Percentiles rank a stretch among this genome's conserved stretches.
phyloP scores from a whole-genome alignment of 2,329 filamentous ascomycete species.

The Thielaviopsis musarum region DNA sequence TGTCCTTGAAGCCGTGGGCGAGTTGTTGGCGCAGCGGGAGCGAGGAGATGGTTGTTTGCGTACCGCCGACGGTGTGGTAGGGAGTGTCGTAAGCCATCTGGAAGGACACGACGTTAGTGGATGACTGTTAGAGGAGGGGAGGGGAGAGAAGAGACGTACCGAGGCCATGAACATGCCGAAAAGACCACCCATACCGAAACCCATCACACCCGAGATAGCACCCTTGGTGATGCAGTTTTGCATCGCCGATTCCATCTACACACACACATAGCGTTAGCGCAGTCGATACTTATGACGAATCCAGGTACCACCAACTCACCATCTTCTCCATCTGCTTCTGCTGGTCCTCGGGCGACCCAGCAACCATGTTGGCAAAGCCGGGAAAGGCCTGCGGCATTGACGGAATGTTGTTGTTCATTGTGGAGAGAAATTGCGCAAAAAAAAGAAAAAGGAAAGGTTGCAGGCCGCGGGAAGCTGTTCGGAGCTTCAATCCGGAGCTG shows the following conservation, averaged over 20 bases:
- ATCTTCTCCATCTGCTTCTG: constrained; percentile 13
- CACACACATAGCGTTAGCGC: background rate
- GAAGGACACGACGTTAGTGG: background rate
- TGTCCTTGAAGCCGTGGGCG: constrained; percentile 75
- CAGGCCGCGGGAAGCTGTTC: background rate
- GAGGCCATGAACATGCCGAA: constrained; percentile 98
- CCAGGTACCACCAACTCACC: background rate
- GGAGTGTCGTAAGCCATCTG: constrained; percentile 98
- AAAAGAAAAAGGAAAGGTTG: background rate
- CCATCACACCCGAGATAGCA: constrained; percentile 78
- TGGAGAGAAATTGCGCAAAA: background rate
- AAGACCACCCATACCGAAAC: constrained; percentile 80
- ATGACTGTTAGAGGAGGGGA: background rate
- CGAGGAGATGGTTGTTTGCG: constrained; percentile 28
- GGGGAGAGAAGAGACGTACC: constrained; percentile 34
- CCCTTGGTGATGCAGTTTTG: constrained; percentile 86
- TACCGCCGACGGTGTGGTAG: constrained; percentile 37
- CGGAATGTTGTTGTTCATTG: constrained; percentile 1
- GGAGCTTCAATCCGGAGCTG: background rate
- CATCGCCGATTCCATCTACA: constrained; percentile 66
- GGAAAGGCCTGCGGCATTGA: background rate
- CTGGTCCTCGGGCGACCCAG: constrained; percentile 11
- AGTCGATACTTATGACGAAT: background rate
- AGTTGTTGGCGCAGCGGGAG: constrained; percentile 77
- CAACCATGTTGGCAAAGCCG: background rate